Percentiles rank a stretch among this genome's conserved stretches.
Conservation (phyloP, 768 basidiomycete genomes). For the Multifurca ochricompacta region DNA sequence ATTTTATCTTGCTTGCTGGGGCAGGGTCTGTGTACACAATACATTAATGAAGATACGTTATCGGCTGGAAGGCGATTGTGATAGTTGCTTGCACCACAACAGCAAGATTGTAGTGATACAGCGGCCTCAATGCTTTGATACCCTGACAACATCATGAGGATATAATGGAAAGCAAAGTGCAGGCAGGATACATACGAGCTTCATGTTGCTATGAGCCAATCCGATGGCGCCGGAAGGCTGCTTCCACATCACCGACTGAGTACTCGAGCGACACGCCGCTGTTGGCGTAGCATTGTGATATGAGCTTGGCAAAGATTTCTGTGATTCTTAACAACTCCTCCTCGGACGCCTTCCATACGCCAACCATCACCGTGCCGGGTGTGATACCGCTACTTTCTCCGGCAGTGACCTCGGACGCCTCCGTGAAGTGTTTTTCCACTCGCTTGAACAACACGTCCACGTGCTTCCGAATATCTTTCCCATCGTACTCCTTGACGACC, state of each 20-base stretch:
- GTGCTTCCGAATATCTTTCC: constrained; percentile 86
- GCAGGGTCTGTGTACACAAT: background rate
- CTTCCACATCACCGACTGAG: constrained; percentile 63
- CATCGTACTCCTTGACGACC: constrained; percentile 72
- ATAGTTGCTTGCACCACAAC: background rate
- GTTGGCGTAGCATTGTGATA: constrained; percentile 74
- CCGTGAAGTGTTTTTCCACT: constrained; percentile 93
- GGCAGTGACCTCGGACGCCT: constrained; percentile 60
- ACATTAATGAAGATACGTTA: constrained; percentile 1
- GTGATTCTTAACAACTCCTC: constrained; percentile 72
- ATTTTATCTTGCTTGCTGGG: constrained; percentile 1
- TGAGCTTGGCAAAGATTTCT: constrained; percentile 56
- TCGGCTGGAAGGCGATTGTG: background rate
- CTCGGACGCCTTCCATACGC: constrained; percentile 89
- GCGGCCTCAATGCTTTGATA: background rate
- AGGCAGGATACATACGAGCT: background rate
- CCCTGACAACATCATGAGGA: constrained; percentile 2
- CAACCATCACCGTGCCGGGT: constrained; percentile 61
- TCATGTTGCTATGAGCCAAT: constrained; percentile 22
- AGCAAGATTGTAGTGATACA: background rate
- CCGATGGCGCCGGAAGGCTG: constrained; percentile 64
- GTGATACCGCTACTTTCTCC: constrained; percentile 46
- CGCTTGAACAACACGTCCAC: constrained; percentile 82
- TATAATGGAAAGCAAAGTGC: background rate
- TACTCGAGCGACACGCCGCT: constrained; percentile 70